These are phyloP conservation scores for Rhizopus delemar DNA, from an alignment of 371 early-diverging fungal species.

Conservation along the genomic window DNA sequence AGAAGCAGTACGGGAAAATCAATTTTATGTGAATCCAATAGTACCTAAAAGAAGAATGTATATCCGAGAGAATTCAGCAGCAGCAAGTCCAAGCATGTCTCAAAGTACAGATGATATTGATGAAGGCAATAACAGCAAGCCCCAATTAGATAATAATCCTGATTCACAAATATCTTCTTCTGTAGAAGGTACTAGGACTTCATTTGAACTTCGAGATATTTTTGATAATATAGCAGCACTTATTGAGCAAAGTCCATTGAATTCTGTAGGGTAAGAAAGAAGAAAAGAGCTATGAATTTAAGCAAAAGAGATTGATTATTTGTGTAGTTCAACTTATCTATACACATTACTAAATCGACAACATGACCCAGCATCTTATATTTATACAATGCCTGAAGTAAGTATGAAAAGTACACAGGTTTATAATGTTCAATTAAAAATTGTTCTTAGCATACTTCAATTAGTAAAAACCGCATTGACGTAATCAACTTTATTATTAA, in stretches of 20 bases:
- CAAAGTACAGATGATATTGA: too few relatives aligned
- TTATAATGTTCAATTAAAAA: background rate
- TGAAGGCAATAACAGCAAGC: too few relatives aligned
- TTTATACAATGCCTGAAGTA: background rate
- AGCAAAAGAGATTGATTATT: background rate
- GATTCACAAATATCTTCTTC: too few relatives aligned
- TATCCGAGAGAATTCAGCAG: slow-evolving; percentile 8
- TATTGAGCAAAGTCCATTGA: slow-evolving; percentile 21
- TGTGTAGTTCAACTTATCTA: slow-evolving; percentile 2
- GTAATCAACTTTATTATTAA: too few relatives aligned
- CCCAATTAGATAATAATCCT: too few relatives aligned
- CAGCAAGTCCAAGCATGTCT: background rate
- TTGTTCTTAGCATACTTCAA: background rate
- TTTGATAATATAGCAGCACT: background rate
- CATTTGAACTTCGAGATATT: background rate
- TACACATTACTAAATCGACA: slow-evolving; percentile 24
- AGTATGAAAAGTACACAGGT: background rate
- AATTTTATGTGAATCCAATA: slow-evolving; percentile 31
- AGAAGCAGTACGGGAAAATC: background rate
- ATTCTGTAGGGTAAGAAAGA: slow-evolving; percentile 27
- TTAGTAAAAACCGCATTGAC: background rate
- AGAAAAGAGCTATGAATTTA: background rate
- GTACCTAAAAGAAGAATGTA: slow-evolving; percentile 25
- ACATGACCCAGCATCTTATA: slow-evolving; percentile 3
- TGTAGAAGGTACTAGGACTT: background rate